Evolutionary conservation across 2,329 filamentous ascomycete genomes (phyloP), one percentile per base, ranked within the genome.

Genomic region (Atkinsonella hypoxylon): DNA sequence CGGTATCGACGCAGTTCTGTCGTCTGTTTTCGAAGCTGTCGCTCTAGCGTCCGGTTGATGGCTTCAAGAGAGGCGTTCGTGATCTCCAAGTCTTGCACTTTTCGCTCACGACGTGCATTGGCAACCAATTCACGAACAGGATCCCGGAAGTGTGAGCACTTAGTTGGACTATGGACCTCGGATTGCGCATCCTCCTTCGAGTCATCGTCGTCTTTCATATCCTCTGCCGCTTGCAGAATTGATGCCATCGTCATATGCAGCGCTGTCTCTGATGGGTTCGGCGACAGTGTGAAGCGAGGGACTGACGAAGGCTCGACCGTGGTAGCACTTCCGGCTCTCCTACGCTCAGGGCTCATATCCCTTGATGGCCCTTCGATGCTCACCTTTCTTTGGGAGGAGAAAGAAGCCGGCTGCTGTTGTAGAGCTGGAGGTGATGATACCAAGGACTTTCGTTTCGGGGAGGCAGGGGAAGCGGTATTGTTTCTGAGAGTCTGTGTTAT

Each of bases 1-100:
- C 87, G 81, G 64, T 84, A 97, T 42, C 91, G 78, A 51, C 93
- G 83, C 32, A 98, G 66, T 63, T 98, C 93, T 1, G 86, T 80
- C 38, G 87, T 91, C 61, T 97, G 91, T 63, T 95, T 95, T 26
- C 89, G 82, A 59, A 98, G 77, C 63, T 97, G 89, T 22, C 89
- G 81, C 68, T 98, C 93, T 0, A 98, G 71, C 0, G 89, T 93
- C 49, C 90, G 79, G 63, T 98, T 98, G 69, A 98, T 97, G 40
- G 93, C 93, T 51, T 95, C 79, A 3, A 98, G 76, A 1, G 90
- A 96, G 1, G 89, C 93, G 62, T 98, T 98, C 50, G 87, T 95
- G 56, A 98, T 98, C 64, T 98, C 89, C 6, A 98, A 73, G 64
- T 98, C 93, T 57, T 97, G 79, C 1, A 98, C 90, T 70, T 97